Evolutionary conservation across 768 basidiomycete genomes (phyloP), one percentile per base, ranked within the genome.

Genomic region (Leccinum boreale): DNA sequence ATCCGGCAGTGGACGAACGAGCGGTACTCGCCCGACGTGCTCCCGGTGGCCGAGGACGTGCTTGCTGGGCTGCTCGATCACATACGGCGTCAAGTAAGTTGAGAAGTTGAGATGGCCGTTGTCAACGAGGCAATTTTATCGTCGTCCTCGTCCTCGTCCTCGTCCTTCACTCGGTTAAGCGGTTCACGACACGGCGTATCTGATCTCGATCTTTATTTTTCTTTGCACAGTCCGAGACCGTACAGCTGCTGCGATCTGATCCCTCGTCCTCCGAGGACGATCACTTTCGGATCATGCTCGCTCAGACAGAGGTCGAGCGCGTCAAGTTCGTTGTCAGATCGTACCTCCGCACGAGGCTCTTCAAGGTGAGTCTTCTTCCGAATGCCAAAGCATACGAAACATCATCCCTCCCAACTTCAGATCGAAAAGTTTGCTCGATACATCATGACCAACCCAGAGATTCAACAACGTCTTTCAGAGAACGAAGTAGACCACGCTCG

Each of bases 291-390:
- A 90, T 96, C 33, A 88, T 93, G 79, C 86, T 98, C 53, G 94
- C 92, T 0, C 92, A 95, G 74, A 95, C 92, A 0, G 94, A 98
- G 73, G 84, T 96, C 63, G 94, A 98, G 69, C 85, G 95, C 44
- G 91, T 93, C 65, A 95, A 94, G 73, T 98, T 94, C 67, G 83
- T 96, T 55, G 85, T 97, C 24, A 77, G 94, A 57, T 92, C 92
- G 2, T 98, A 96, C 70, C 81, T 96, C 5, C 82, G 95, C 23
- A 92, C 90, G 28, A 79, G 94, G 58, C 71, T 96, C 52, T 86
- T 81, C 78, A 98, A 98, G 83, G 94, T 90, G 52, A 39, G 62
- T 17, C 3, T 35, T 35, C 36, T 39, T 39, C 8, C 17, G 17
- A 17, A 0, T 4, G 17, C 36, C 17, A 39, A 39, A 35, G 12